A percentile compares a stretch with the other conserved stretches of the same genome.
phyloP scores from a whole-genome alignment of 2,329 filamentous ascomycete species.

The Sclerotinia subarctica region DNA sequence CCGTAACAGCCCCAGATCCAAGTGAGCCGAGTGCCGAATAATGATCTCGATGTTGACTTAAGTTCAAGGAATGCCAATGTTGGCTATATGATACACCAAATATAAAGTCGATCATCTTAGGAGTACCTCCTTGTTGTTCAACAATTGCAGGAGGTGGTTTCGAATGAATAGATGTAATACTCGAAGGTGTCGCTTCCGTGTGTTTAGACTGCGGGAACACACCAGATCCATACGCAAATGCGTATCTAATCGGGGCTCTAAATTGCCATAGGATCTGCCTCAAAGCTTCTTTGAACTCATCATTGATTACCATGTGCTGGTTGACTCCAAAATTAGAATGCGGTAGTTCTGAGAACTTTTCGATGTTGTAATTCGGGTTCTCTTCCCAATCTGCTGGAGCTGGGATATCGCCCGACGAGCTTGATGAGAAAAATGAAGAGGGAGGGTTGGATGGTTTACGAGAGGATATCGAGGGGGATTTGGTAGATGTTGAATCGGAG shows the following conservation, averaged over 20 bases:
- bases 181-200: slow-evolving; percentile 50
- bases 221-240: slow-evolving; percentile 94
- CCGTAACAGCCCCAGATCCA: slow-evolving; percentile 80
- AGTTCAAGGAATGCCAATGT: slow-evolving; percentile 94
- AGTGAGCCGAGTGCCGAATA: slow-evolving; percentile 83
- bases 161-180: slow-evolving; percentile 66
- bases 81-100: slow-evolving; percentile 92
- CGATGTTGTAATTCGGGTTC: slow-evolving; percentile 67
- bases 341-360: slow-evolving; percentile 72
- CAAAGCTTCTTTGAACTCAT: slow-evolving; percentile 89
- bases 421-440: slow-evolving; percentile 14
- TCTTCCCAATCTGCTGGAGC: slow-evolving; percentile 62
- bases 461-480: slow-evolving; percentile 6
- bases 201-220: slow-evolving; percentile 76
- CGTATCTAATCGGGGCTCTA: slow-evolving; percentile 88
- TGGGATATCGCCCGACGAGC: slow-evolving; percentile 27
- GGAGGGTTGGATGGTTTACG: not conserved
- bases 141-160: slow-evolving; percentile 76
- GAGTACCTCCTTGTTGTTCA: slow-evolving; percentile 79
- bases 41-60: slow-evolving; percentile 83
- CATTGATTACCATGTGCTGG: slow-evolving; percentile 93
- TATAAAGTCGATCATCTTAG: slow-evolving; percentile 98
- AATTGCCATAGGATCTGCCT: slow-evolving; percentile 89
- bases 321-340: slow-evolving; percentile 86
- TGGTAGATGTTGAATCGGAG: slow-evolving; percentile 19